Evolutionary conservation across 148 eudicot genomes (phyloP).

Genomic region (Nepenthes gracilis): DNA sequence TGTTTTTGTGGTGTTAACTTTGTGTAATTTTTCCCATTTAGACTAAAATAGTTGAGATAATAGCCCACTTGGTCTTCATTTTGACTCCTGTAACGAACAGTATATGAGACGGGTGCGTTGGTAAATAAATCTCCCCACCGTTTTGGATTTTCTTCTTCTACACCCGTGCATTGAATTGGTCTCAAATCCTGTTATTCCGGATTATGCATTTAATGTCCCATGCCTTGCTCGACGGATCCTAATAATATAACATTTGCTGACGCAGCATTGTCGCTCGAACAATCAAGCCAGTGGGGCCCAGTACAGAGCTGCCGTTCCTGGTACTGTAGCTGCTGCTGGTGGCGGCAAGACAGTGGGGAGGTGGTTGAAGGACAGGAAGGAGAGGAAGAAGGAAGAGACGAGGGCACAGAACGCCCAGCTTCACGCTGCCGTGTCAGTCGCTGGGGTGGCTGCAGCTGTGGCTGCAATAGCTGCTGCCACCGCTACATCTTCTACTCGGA

Average conservation of each 20-base stretch:
- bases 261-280: constrained; percentile 61
- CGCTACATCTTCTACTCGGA: constrained; percentile 28
- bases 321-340: constrained; percentile 7
- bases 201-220: background rate
- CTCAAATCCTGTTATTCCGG: background rate
- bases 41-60: background rate
- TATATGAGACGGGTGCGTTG: background rate
- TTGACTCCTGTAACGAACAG: constrained; percentile 1
- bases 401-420: constrained; percentile 80
- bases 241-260: background rate
- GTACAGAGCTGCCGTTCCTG: constrained; percentile 24
- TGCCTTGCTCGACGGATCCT: background rate
- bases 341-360: constrained; percentile 75
- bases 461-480: constrained; percentile 92
- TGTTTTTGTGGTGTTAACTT: no score
- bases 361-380: constrained; percentile 83
- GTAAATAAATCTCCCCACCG: no score
- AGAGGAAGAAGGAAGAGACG: constrained; percentile 82
- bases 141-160: no score
- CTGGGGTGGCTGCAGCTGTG: constrained; percentile 88
- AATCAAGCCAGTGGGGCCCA: constrained; percentile 30
- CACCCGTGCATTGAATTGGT: background rate
- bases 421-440: constrained; percentile 84
- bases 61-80: constrained; percentile 1
- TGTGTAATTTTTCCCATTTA: background rate